phyloP scores from a whole-genome alignment of 2,329 filamentous ascomycete species.

The Chaetothyriales sp. region DNA sequence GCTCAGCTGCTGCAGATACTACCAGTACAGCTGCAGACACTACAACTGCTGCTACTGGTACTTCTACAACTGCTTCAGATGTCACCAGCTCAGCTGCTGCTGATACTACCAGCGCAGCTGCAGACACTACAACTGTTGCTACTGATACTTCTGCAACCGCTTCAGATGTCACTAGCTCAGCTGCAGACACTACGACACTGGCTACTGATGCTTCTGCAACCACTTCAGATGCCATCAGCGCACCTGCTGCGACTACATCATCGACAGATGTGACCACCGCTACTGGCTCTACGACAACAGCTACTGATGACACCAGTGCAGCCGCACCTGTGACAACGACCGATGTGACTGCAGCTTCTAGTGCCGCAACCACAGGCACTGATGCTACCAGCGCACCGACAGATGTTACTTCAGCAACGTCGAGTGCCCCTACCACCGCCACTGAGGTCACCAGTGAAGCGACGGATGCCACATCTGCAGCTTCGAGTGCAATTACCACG shows the following conservation, averaged over 20 bases:
- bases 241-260: not conserved
- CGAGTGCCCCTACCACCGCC: too few species aligned
- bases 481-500: too few species aligned
- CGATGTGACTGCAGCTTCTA: not conserved
- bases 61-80: not conserved
- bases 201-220: not conserved
- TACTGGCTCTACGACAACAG: not conserved
- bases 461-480: too few species aligned
- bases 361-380: not conserved
- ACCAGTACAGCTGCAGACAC: constrained; percentile 4
- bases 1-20: too few species aligned
- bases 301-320: not conserved
- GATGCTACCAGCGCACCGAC: not conserved
- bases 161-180: not conserved
- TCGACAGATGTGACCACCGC: too few species aligned
- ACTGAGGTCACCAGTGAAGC: too few species aligned
- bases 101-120: not conserved
- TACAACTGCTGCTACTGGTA: not conserved
- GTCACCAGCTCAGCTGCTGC: too few species aligned
- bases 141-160: not conserved
- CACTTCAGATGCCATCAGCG: not conserved
- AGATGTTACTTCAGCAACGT: too few species aligned
- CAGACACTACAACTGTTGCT: not conserved
- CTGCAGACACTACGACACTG: not conserved
- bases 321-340: not conserved